Evolutionary conservation across 2,329 filamentous ascomycete species (phyloP), one percentile per base, ranked within the genome.

Genomic region (Fusarium sp.): DNA sequence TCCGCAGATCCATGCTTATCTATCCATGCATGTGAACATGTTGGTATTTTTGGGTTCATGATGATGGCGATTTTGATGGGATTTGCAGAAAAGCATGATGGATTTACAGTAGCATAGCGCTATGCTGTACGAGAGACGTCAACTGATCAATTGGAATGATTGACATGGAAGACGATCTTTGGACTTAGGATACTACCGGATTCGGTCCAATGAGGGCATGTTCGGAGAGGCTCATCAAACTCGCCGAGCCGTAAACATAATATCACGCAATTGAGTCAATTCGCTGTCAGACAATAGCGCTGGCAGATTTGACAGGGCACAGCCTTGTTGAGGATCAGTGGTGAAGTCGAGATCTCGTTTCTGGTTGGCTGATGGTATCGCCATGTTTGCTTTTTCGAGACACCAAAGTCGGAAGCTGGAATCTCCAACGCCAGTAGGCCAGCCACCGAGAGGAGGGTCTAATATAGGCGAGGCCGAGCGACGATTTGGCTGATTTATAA

Each of bases 331-430:
- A 40, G 24, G 43, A 49, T 65, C 34, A 49, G 55, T 58, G 62
- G 47, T 45, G 46, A 62, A 57, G 66, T 73, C 53, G 58, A 41
- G 45, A 55, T 40, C 59, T 53, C 61, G 13, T 46, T n/a, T 54
- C 49, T 69, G 67, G 57, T 74, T 74, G 70, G 70, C 60, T 52
- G 55, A 48, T 20, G 45, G 58, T 38, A 57, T 53, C 58, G 52
- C 56, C 58, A 67, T 75, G 64, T 67, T 75, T 74, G 70, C 71
- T 75, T 75, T 74, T 75, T 67, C 24, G 43, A 65, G 51, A 71
- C 60, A 73, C 49, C 58, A 60, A 68, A 29, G 51, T 62, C 54
- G 49, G 62, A 54, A 71, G 61, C 62, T 67, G 62, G 54, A 62
- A 70, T 75, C 61, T 71, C 62, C 64, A 71, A 61, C 65, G 58